These are phyloP conservation scores for Aspergillus hancockii DNA, from an alignment of 495 filamentous ascomycete species.

Conservation along the genomic window DNA sequence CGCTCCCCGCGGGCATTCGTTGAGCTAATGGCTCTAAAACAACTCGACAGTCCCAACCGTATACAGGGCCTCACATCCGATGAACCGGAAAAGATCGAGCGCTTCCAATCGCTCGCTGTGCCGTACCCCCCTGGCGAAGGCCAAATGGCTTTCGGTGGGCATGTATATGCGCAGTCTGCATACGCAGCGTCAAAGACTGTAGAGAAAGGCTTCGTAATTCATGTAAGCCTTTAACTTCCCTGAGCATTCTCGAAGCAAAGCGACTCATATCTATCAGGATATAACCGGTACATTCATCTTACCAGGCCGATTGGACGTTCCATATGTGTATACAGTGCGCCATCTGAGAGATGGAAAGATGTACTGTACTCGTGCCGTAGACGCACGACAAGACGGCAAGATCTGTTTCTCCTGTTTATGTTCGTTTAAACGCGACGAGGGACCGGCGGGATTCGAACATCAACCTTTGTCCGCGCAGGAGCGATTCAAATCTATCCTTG, in stretches of 20 bases:
- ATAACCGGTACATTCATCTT: conserved; percentile 70
- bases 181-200: conserved; percentile 61
- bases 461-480: conserved; percentile 40
- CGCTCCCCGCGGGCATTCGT: conserved; percentile 24
- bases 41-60: conserved; percentile 21
- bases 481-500: conserved; percentile 39
- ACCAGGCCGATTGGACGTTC: conserved; percentile 49
- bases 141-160: conserved; percentile 57
- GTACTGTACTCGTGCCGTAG: conserved; percentile 62
- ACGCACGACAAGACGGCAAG: conserved; percentile 44
- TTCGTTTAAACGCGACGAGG: conserved; percentile 61
- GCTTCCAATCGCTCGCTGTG: conserved; percentile 33
- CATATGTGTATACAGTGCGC: conserved; percentile 61
- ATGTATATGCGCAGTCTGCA: conserved; percentile 67
- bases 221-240: conserved; percentile 47
- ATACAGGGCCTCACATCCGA: not conserved
- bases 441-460: conserved; percentile 32
- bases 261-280: conserved; percentile 42
- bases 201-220: conserved; percentile 53
- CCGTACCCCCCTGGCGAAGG: conserved; percentile 36
- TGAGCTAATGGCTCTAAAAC: conserved; percentile 38
- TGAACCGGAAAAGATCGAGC: conserved; percentile 32
- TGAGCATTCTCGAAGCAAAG: not conserved
- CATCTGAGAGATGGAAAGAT: conserved; percentile 55
- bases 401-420: conserved; percentile 62